Evolutionary conservation across 2,329 filamentous ascomycete genomes (phyloP).

Genomic region (Talaromyces verruculosus): DNA sequence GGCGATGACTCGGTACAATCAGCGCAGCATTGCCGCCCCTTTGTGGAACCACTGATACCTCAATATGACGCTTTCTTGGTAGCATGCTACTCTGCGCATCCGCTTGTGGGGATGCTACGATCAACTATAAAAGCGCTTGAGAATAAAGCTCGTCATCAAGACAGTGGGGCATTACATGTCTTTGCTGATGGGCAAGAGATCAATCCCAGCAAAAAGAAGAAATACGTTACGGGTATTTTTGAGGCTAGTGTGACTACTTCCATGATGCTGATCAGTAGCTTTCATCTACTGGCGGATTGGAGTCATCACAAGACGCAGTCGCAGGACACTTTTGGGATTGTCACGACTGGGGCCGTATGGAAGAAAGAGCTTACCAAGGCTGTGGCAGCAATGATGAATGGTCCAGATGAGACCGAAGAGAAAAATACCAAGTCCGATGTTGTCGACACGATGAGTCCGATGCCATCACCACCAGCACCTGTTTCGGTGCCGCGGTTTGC

Average conservation of each 20-base stretch:
- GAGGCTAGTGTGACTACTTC: conserved; percentile 73
- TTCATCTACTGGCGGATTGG: conserved; percentile 29
- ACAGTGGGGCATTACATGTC: neutral
- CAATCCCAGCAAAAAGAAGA: conserved; percentile 31
- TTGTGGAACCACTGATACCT: conserved; percentile 47
- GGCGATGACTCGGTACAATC: conserved; percentile 66
- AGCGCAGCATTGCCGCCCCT: conserved; percentile 60
- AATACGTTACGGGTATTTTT: conserved; percentile 77
- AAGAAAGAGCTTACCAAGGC: conserved; percentile 68
- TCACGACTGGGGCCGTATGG: conserved; percentile 86
- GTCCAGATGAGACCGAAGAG: conserved; percentile 29
- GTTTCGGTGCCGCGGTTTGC: conserved; percentile 58
- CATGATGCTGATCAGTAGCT: conserved; percentile 55
- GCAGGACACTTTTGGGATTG: conserved; percentile 69
- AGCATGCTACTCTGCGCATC: conserved; percentile 85
- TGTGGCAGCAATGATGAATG: conserved; percentile 64
- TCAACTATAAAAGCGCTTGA: conserved; percentile 36
- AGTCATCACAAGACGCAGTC: conserved; percentile 40
- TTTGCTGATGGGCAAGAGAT: conserved; percentile 7
- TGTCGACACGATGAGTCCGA: neutral
- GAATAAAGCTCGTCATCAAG: conserved; percentile 15
- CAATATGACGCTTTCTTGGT: conserved; percentile 73
- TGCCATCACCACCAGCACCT: neutral
- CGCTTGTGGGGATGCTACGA: conserved; percentile 65
- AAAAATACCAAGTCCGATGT: conserved; percentile 29